phyloP scores from a whole-genome alignment of 192 early-diverging fungal species.

The Rhizophagus prolifer region DNA sequence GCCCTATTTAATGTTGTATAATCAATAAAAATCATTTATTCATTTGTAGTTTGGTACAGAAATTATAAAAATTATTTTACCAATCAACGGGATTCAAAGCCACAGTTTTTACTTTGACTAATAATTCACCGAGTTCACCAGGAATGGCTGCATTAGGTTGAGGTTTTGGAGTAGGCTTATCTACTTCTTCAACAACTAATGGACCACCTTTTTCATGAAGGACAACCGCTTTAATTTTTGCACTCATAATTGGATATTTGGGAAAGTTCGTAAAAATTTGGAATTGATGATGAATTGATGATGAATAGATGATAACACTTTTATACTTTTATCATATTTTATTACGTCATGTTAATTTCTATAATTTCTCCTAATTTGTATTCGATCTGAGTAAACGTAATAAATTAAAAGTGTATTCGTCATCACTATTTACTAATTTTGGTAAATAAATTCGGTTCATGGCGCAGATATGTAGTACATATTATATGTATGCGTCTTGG shows the following conservation, averaged over 20 bases:
- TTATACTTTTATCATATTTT: background rate
- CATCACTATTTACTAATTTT: background rate
- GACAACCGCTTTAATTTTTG: background rate
- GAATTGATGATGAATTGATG: too few species aligned
- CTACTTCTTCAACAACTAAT: background rate
- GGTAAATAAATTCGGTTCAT: background rate
- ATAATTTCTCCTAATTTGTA: too few species aligned
- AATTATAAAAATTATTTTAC: background rate
- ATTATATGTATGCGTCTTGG: background rate
- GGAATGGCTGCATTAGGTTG: background rate
- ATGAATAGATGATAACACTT: background rate
- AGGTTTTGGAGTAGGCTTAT: background rate
- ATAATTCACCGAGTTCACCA: background rate
- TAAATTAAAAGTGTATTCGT: too few species aligned
- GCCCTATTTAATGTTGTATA: background rate
- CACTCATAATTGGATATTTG: background rate
- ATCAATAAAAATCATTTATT: background rate
- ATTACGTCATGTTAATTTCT: too few species aligned
- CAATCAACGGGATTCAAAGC: constrained; percentile 19
- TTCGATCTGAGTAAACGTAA: too few species aligned
- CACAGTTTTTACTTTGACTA: constrained; percentile 12
- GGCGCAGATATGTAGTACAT: background rate
- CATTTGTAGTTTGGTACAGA: background rate
- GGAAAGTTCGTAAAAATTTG: too few species aligned
- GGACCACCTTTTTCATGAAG: background rate